Evolutionary conservation across 768 basidiomycete species (phyloP).

Genomic region (Agaricus blazei): DNA sequence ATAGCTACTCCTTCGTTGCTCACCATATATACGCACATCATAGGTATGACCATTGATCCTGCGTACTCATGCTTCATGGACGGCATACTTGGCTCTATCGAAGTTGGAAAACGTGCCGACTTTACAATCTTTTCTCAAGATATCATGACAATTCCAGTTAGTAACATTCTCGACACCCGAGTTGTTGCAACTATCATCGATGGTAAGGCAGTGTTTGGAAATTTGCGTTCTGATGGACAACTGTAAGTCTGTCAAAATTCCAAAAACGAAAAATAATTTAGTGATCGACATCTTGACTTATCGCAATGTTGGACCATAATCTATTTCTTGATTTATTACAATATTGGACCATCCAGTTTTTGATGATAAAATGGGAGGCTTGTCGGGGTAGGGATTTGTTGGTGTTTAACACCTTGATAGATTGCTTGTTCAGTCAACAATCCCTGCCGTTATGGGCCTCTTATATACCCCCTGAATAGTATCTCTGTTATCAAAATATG

Average conservation of each 20-base stretch:
- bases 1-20: background rate
- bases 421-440: too few relatives aligned
- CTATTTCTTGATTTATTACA: too few relatives aligned
- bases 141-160: constrained; percentile 61
- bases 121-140: constrained; percentile 81
- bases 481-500: too few relatives aligned
- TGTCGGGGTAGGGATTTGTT: too few relatives aligned
- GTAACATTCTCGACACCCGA: constrained; percentile 59
- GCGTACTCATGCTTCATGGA: constrained; percentile 88
- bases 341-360: too few relatives aligned
- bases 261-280: background rate
- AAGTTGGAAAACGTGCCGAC: constrained; percentile 77
- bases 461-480: too few relatives aligned
- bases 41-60: constrained; percentile 84
- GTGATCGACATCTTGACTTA: too few relatives aligned
- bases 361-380: too few relatives aligned
- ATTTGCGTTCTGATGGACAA: constrained; percentile 14
- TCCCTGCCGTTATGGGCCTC: too few relatives aligned
- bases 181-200: constrained; percentile 79
- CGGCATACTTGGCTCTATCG: constrained; percentile 66
- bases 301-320: too few relatives aligned
- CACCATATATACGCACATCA: constrained; percentile 1
- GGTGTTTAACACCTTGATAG: too few relatives aligned
- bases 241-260: background rate
- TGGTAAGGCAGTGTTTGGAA: constrained; percentile 46